Conservation (phyloP, 441 rosid genomes). For the Cnidoscolus chayamansa region DNA sequence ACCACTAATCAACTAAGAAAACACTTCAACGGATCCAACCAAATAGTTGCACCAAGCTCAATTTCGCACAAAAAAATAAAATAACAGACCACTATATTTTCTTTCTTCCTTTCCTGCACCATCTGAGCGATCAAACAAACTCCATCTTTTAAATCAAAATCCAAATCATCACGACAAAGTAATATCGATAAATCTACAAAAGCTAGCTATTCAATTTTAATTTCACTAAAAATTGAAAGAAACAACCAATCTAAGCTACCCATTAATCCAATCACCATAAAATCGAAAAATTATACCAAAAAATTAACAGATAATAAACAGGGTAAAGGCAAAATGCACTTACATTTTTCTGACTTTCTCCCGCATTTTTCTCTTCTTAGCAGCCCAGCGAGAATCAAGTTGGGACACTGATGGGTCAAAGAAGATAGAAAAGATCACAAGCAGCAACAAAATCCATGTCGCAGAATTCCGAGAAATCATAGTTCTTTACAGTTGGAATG, state of each 20-base stretch:
- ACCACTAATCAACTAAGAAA: background rate
- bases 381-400: constrained; percentile 43
- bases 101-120: background rate
- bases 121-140: constrained; percentile 4
- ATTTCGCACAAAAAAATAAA: background rate
- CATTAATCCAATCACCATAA: background rate
- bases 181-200: background rate
- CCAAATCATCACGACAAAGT: background rate
- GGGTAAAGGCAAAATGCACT: constrained; percentile 14
- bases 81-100: background rate
- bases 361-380: constrained; percentile 62
- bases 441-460: constrained; percentile 41
- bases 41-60: constrained; percentile 1
- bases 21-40: background rate
- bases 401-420: constrained; percentile 38
- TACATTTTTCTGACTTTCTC: constrained; percentile 86
- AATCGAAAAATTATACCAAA: background rate
- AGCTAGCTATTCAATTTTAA: background rate
- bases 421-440: constrained; percentile 40
- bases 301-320: background rate
- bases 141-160: background rate
- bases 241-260: background rate
- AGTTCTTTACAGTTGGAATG: background rate
- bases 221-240: background rate
- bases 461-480: constrained; percentile 25